phyloP scores from a whole-genome alignment of 225 moss, liverwort and hornwort species.

The Neckera pumila region DNA sequence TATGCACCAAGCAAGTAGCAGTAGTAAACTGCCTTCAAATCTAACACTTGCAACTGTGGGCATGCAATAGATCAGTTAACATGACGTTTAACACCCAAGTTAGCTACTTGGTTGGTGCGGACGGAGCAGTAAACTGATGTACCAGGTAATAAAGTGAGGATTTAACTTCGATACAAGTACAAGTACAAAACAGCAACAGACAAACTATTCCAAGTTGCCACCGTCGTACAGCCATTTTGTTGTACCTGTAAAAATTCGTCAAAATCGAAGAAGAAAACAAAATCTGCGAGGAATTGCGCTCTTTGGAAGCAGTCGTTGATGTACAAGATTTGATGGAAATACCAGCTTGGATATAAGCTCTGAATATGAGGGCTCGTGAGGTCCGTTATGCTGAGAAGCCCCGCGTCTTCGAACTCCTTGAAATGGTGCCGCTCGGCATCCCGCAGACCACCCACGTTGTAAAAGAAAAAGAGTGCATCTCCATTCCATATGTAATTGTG shows the following conservation, averaged over 20 bases:
- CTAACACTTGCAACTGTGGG: background rate
- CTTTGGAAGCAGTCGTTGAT: slow-evolving; percentile 58
- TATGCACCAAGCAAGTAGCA: too few species aligned
- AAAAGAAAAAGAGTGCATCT: slow-evolving; percentile 43
- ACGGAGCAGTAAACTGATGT: background rate
- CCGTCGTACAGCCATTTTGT: background rate
- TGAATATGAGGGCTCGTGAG: background rate
- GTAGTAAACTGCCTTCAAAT: too few species aligned
- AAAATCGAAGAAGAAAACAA: slow-evolving; percentile 46
- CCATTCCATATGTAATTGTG: slow-evolving; percentile 41
- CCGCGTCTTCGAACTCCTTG: slow-evolving; percentile 35
- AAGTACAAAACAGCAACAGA: background rate
- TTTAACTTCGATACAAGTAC: background rate
- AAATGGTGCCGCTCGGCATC: slow-evolving; percentile 12
- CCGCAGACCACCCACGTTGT: slow-evolving; percentile 42
- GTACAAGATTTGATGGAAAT: slow-evolving; percentile 31
- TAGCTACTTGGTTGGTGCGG: background rate
- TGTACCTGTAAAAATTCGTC: slow-evolving; percentile 45
- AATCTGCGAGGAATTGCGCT: slow-evolving; percentile 25
- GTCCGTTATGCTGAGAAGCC: slow-evolving; percentile 27
- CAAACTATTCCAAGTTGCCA: background rate
- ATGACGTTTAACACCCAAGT: background rate
- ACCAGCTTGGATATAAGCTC: slow-evolving; percentile 27
- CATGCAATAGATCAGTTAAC: background rate
- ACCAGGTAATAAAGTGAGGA: background rate